phyloP scores from a whole-genome alignment of 176 grass and related monocot species.

The Melocanna baccifera region DNA sequence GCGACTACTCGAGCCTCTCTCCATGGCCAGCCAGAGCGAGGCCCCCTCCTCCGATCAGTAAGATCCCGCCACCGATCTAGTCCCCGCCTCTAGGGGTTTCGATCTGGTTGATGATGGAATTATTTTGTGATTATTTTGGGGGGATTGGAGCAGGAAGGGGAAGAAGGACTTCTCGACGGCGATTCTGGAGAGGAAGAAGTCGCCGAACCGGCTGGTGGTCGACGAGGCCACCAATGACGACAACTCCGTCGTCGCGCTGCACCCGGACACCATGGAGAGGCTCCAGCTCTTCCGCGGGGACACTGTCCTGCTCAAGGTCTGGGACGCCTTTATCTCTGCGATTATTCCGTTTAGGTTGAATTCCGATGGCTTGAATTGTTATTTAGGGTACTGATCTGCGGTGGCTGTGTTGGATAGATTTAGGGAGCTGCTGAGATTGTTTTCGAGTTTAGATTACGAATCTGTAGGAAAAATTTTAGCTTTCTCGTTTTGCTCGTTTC shows the following conservation, averaged over 20 bases:
- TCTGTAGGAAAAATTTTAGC: background rate
- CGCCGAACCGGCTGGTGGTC: constrained; percentile 69
- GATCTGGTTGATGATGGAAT: constrained; percentile 15
- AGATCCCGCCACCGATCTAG: constrained; percentile 33
- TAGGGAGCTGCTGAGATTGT: too few species aligned
- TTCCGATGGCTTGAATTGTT: background rate
- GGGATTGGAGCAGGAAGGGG: constrained; percentile 48
- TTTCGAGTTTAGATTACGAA: background rate
- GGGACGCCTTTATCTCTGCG: background rate
- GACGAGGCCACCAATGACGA: constrained; percentile 86
- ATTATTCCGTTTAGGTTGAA: background rate
- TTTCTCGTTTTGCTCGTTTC: background rate
- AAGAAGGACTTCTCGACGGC: constrained; percentile 89
- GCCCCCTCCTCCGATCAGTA: constrained; percentile 77
- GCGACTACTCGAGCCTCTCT: background rate
- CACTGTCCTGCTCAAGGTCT: constrained; percentile 76
- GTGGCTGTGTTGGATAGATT: background rate
- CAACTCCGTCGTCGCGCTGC: constrained; percentile 72
- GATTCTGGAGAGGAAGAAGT: constrained; percentile 84
- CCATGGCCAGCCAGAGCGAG: constrained; percentile 60
- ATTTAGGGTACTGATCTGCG: background rate
- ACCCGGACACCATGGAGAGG: constrained; percentile 79
- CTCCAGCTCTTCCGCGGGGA: constrained; percentile 83
- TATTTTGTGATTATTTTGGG: background rate
- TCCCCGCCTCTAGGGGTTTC: background rate